Evolutionary conservation across 139 green algal species (phyloP), one percentile per base, ranked within the genome.

Genomic region (Tetradesmus obliquus): DNA sequence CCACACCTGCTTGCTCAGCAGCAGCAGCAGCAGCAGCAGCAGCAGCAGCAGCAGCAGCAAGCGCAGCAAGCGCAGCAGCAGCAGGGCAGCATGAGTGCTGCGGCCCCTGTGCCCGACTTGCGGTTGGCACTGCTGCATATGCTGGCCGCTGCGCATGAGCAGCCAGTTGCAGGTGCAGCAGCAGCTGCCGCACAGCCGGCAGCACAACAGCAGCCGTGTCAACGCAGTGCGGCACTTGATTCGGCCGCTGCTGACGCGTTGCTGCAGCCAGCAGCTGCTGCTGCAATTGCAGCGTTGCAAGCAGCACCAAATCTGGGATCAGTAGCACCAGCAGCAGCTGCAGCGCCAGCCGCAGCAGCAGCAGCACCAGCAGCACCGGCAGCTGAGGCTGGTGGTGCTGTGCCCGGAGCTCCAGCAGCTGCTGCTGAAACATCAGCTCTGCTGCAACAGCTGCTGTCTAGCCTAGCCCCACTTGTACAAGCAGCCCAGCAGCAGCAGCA

Each of bases 401-500:
- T 45, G 32, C 32, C 32, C 0, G 32, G 32, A 45, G 12, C 62
- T 10, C 20, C 66, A 66, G 85, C 19, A 57, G 57, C 9, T 69
- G 58, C 22, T 79, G 84, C 6, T 53, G 82, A 87, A 0, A 53
- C 55, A 20, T 22, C 82, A 55, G n/a, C 8, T 19, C 22, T 45
- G 57, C 55, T 62, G 5, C 84, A 88, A 13, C 66, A 82, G 66
- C 45, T 89, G 85, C 45, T 89, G 13, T 19, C 17, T 6, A 82
- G 15, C 7, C 32, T 89, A 2, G 85, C 62, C 0, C 85, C 85
- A 22, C 5, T 89, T 12, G 32, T 89, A 66, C 85, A 89, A 13
- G 85, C 85, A 20, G 10, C 51, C 3, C 84, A 88, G 84, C 84
- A 76, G 58, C 84, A 79, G 84, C 84, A 76, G 24, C 84, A 88